Evolutionary conservation across 1,284 basidiomycete species (phyloP).

Genomic region (Heterobasidion parviporum): DNA sequence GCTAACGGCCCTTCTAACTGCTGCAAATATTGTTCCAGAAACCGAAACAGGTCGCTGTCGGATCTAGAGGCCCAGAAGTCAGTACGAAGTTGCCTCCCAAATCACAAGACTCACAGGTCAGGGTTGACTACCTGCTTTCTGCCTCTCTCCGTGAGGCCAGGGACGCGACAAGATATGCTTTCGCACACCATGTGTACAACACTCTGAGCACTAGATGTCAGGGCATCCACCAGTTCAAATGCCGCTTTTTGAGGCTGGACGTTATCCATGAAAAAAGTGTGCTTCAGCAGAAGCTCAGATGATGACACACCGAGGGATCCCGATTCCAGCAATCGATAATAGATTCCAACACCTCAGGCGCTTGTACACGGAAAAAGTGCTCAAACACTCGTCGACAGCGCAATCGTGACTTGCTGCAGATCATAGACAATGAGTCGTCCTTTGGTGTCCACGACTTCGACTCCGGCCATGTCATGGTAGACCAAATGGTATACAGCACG

Average conservation of each 20-base stretch:
- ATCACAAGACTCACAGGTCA: constrained; percentile 45
- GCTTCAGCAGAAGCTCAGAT: constrained; percentile 3
- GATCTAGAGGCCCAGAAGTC: constrained; percentile 31
- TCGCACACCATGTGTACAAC: constrained; percentile 90
- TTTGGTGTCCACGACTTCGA: constrained; percentile 39
- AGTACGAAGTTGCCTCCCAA: constrained; percentile 2
- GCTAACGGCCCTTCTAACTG: constrained; percentile 85
- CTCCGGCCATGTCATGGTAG: constrained; percentile 42
- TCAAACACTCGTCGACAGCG: constrained; percentile 78
- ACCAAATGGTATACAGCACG: constrained; percentile 65
- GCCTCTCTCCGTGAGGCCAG: constrained; percentile 43
- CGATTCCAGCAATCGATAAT: constrained; percentile 75
- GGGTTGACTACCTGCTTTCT: constrained; percentile 54
- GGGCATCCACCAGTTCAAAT: constrained; percentile 79
- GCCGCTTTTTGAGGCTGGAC: constrained; percentile 36
- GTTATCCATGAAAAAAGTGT: constrained; percentile 12
- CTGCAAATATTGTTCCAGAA: constrained; percentile 83
- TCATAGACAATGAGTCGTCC: constrained; percentile 58
- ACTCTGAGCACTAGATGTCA: constrained; percentile 82
- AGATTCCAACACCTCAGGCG: constrained; percentile 76
- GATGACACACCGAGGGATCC: constrained; percentile 35
- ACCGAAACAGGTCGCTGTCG: constrained; percentile 67
- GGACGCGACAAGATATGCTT: constrained; percentile 54
- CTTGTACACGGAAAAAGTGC: constrained; percentile 76
- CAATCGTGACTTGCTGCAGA: constrained; percentile 54